Evolutionary conservation across 2,329 filamentous ascomycete species (phyloP).

Genomic region (Chaetomium olivaceum): DNA sequence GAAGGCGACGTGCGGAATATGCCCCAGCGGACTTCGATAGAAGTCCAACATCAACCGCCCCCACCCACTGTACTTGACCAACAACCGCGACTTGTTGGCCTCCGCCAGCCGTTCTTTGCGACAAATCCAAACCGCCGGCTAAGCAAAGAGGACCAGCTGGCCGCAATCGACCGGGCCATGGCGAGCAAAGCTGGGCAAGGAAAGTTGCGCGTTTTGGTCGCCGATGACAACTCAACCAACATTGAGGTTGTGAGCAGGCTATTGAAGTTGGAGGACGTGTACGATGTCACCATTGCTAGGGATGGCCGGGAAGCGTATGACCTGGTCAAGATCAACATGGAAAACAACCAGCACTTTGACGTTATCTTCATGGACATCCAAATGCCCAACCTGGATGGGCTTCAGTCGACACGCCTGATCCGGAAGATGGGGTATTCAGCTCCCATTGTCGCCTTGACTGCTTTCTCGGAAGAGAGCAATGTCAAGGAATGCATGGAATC

Average conservation of each 20-base stretch:
- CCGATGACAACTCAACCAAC: conserved; percentile 66
- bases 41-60: conserved; percentile 34
- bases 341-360: conserved; percentile 70
- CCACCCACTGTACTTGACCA: conserved; percentile 55
- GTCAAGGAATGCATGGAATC: conserved; percentile 82
- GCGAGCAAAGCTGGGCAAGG: conserved; percentile 58
- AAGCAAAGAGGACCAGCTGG: conserved; percentile 60
- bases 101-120: conserved; percentile 80
- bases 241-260: conserved; percentile 61
- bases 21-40: conserved; percentile 32
- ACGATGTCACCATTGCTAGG: conserved; percentile 84
- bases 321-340: conserved; percentile 79
- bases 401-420: conserved; percentile 83
- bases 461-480: conserved; percentile 88
- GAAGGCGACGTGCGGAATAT: conserved; percentile 41
- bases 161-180: conserved; percentile 65
- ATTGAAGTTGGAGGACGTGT: conserved; percentile 76
- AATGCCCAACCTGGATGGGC: conserved; percentile 90
- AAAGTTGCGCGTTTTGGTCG: conserved; percentile 80
- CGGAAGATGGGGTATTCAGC: conserved; percentile 82
- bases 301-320: conserved; percentile 87
- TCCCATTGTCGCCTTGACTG: conserved; percentile 87
- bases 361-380: conserved; percentile 95
- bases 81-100: conserved; percentile 76
- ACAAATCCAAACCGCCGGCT: conserved; percentile 42